A percentile compares a stretch with the other conserved stretches of the same genome.
Evolutionary conservation across 345 rosid species (phyloP).

Genomic region (Citrus unshiu): DNA sequence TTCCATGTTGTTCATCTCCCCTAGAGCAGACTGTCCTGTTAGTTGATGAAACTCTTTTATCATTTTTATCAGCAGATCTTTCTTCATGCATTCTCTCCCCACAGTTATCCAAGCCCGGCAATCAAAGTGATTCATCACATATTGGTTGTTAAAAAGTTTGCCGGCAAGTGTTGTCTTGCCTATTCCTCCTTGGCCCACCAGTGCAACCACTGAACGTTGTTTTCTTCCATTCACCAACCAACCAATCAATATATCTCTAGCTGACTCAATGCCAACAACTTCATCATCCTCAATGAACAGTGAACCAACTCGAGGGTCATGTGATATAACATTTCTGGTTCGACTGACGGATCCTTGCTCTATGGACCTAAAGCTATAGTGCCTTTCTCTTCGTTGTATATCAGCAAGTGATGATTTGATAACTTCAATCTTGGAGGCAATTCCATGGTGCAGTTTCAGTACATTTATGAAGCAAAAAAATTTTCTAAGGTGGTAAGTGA

Average conservation of each 20-base stretch:
- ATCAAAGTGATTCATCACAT: not conserved
- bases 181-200: conserved; percentile 11
- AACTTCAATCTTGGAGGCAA: too few species aligned
- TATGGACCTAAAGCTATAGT: not conserved
- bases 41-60: too few species aligned
- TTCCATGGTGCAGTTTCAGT: too few species aligned
- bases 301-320: conserved; percentile 5
- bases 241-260: not conserved
- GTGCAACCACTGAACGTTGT: too few species aligned
- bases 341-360: not conserved
- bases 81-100: too few species aligned
- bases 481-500: too few species aligned
- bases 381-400: too few species aligned
- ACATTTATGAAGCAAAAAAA: too few species aligned
- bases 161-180: conserved; percentile 20
- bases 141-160: not conserved
- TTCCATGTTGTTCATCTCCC: too few species aligned
- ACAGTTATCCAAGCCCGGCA: conserved; percentile 14
- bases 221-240: not conserved
- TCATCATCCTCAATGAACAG: conserved; percentile 9
- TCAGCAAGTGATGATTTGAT: too few species aligned
- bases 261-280: conserved; percentile 15
- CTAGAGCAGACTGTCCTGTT: too few species aligned
- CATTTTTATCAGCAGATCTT: too few species aligned
- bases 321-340: not conserved